phyloP scores from a whole-genome alignment of 768 basidiomycete genomes.

The Trametes gibbosa region DNA sequence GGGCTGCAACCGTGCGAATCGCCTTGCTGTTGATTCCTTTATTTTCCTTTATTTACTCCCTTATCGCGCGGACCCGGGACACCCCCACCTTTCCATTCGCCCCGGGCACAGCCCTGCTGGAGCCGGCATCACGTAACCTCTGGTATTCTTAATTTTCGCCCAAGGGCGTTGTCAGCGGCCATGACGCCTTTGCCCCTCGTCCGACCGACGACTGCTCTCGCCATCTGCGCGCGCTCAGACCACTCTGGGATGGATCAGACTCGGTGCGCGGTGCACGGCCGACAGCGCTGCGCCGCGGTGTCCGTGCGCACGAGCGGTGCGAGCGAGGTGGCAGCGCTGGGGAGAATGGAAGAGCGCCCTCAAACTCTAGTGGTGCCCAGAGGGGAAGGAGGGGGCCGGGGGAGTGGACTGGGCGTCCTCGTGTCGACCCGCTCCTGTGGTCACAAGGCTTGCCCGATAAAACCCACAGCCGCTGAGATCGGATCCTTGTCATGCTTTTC shows the following conservation, averaged over 20 bases:
- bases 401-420: constrained; percentile 9
- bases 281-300: constrained; percentile 7
- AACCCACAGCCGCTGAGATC: constrained; percentile 25
- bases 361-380: constrained; percentile 9
- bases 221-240: neutral
- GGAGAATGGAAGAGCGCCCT: constrained; percentile 21
- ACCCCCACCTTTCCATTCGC: constrained; percentile 10
- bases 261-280: neutral
- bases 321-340: neutral
- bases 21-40: constrained; percentile 18
- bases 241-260: neutral
- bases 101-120: constrained; percentile 7
- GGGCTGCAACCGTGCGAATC: constrained; percentile 26
- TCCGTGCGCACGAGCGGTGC: neutral
- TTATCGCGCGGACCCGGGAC: constrained; percentile 16
- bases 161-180: constrained; percentile 2
- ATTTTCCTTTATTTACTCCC: constrained; percentile 18
- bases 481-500: constrained; percentile 21
- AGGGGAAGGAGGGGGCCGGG: neutral
- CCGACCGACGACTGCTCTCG: neutral
- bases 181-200: neutral
- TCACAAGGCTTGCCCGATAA: constrained; percentile 22
- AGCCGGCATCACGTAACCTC: constrained; percentile 13
- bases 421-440: constrained; percentile 12
- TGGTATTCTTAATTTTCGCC: constrained; percentile 1